Conservation (phyloP, 495 filamentous ascomycete genomes). For the Hypoxylon intermedium region DNA sequence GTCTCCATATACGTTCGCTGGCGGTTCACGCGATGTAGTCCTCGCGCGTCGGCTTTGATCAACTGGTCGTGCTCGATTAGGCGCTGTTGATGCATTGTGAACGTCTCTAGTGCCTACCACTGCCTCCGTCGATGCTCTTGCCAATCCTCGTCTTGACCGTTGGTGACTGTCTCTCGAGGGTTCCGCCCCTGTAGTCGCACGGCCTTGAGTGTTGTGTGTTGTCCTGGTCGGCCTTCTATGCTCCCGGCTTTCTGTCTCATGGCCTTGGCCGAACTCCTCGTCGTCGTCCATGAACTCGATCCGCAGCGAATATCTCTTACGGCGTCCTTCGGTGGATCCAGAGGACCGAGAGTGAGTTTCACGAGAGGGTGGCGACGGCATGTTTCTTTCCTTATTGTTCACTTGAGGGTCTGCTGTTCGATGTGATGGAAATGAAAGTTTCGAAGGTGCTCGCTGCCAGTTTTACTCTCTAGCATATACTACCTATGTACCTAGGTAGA, state of each 20-base stretch:
- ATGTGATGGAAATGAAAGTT: too few relatives aligned
- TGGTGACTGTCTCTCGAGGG: background rate
- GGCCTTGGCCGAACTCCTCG: background rate
- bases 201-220: background rate
- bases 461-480: too few relatives aligned
- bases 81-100: background rate
- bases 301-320: slow-evolving; percentile 23
- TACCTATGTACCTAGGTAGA: too few relatives aligned
- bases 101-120: background rate
- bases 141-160: background rate
- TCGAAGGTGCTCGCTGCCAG: too few relatives aligned
- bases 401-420: background rate
- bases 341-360: background rate
- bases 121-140: background rate
- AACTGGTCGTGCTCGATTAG: background rate
- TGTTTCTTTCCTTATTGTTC: background rate
- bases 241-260: background rate
- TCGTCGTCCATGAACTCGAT: slow-evolving; percentile 22
- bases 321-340: background rate
- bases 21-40: background rate
- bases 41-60: background rate
- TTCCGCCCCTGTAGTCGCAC: background rate
- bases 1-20: background rate
- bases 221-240: background rate
- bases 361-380: slow-evolving; percentile 6